Evolutionary conservation across 257 asterid species (phyloP).

Genomic region (Hygrophila difformis): DNA sequence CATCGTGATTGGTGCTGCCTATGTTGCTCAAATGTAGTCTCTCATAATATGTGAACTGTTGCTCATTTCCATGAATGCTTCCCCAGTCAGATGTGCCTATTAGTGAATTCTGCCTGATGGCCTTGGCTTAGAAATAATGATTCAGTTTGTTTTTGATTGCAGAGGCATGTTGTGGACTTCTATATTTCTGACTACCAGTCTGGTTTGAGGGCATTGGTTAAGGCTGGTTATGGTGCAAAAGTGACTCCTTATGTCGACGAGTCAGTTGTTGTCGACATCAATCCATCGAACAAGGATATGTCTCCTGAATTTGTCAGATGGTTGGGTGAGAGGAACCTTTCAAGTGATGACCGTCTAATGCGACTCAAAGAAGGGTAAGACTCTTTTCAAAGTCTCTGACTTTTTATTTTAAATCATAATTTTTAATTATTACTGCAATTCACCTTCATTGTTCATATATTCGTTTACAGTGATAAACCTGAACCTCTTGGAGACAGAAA

Average conservation of each 20-base stretch:
- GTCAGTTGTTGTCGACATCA: constrained; percentile 46
- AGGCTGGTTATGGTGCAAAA: constrained; percentile 51
- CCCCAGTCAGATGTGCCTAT: no score
- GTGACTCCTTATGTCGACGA: constrained; percentile 59
- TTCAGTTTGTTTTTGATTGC: constrained; percentile 15
- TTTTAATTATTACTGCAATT: no score
- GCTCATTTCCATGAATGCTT: no score
- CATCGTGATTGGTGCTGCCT: no score
- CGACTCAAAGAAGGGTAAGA: constrained; percentile 60
- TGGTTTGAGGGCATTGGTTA: constrained; percentile 58
- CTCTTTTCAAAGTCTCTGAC: neutral
- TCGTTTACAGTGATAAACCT: no score
- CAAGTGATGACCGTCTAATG: constrained; percentile 58
- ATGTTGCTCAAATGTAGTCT: no score
- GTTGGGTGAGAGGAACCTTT: constrained; percentile 51
- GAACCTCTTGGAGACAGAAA: neutral
- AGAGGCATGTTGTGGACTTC: constrained; percentile 62
- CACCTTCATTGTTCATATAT: no score
- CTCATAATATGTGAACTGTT: no score
- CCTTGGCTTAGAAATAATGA: neutral
- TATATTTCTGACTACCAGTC: constrained; percentile 64
- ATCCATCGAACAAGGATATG: constrained; percentile 44
- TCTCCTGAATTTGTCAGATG: constrained; percentile 50
- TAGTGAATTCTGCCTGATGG: no score
- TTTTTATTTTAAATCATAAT: no score